Conservation (phyloP, 1,139 yeast species). For the Blastobotrys buckinghamii region DNA sequence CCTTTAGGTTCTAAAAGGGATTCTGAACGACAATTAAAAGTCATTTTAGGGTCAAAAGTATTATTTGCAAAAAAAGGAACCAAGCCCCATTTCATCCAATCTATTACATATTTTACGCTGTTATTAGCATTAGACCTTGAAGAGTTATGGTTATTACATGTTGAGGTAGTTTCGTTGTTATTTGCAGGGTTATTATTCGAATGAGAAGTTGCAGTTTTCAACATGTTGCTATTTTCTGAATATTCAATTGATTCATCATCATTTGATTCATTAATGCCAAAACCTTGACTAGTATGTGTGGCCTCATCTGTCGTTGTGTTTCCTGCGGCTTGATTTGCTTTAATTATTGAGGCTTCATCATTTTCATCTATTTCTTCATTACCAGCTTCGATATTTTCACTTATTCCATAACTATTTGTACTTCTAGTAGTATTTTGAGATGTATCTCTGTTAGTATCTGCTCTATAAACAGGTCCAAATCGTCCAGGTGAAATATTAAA, state of each 20-base stretch:
- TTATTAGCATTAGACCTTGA: constrained; percentile 6
- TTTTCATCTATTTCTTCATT: too few relatives aligned
- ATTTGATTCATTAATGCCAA: too few relatives aligned
- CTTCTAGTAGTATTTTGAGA: neutral
- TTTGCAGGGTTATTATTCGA: too few relatives aligned
- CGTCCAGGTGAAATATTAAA: constrained; percentile 50
- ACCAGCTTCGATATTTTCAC: neutral
- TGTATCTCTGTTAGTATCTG: neutral
- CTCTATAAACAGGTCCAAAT: constrained; percentile 41
- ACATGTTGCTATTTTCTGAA: too few relatives aligned
- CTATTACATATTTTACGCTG: constrained; percentile 17
- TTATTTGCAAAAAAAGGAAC: constrained; percentile 46
- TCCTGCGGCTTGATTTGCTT: too few relatives aligned
- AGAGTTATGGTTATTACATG: neutral
- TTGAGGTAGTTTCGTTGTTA: too few relatives aligned
- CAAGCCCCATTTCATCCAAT: constrained; percentile 56
- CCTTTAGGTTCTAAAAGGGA: constrained; percentile 23
- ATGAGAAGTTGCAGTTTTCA: too few relatives aligned
- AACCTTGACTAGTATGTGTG: too few relatives aligned
- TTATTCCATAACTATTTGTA: neutral
- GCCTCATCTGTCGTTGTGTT: too few relatives aligned
- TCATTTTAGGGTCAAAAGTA: constrained; percentile 27
- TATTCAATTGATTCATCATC: too few relatives aligned
- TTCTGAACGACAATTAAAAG: constrained; percentile 34
- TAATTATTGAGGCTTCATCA: too few relatives aligned